Conservation (phyloP, 1,284 basidiomycete species). For the Ustilago hordei region DNA sequence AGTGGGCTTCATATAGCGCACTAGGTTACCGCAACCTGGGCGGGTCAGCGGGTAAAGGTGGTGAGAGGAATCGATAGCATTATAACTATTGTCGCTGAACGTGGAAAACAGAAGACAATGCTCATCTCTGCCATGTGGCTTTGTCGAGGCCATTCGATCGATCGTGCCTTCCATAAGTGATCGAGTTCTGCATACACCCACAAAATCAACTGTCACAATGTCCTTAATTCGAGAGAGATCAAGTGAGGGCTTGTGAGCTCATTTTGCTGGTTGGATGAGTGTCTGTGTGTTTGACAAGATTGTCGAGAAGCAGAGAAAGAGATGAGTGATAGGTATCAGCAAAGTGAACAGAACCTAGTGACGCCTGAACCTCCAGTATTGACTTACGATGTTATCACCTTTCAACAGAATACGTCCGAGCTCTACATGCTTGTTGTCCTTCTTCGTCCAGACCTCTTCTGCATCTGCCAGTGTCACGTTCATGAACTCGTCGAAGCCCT, state of each 20-base stretch:
- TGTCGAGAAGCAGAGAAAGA: not conserved
- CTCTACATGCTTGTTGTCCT: slow-evolving; percentile 59
- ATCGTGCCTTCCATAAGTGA: too few species aligned
- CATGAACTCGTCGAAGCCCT: slow-evolving; percentile 99
- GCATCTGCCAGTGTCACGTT: slow-evolving; percentile 97
- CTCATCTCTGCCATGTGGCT: not conserved
- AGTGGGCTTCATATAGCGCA: not conserved
- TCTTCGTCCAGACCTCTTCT: slow-evolving; percentile 80
- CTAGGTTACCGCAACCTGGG: not conserved
- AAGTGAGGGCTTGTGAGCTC: not conserved
- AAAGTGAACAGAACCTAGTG: not conserved
- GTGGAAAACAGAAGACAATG: not conserved
- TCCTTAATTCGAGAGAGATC: not conserved
- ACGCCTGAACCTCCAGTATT: not conserved
- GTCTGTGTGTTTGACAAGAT: slow-evolving; percentile 36
- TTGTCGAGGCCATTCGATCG: not conserved
- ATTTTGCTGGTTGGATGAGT: slow-evolving; percentile 61
- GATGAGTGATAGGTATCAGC: not conserved
- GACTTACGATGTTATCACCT: slow-evolving; percentile 65
- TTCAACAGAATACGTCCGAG: slow-evolving; percentile 64
- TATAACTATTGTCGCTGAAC: not conserved
- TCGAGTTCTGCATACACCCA: too few species aligned
- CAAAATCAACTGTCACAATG: not conserved
- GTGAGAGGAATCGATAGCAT: not conserved
- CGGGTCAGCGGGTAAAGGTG: not conserved